Evolutionary conservation across 1,139 yeast species (phyloP).

Genomic region (Hanseniaspora uvarum): DNA sequence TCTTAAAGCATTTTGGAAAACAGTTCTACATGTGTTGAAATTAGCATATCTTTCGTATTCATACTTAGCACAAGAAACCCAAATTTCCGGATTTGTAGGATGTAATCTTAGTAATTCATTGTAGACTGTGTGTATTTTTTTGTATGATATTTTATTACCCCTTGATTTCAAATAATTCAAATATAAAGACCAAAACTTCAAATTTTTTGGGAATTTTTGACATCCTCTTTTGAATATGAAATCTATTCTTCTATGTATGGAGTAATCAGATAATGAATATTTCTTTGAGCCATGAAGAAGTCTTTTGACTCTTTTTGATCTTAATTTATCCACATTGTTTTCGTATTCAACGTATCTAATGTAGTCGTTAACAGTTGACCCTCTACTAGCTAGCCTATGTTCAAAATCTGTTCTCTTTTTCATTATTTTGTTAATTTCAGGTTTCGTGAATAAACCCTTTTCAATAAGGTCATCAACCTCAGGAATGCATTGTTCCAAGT

Average conservation of each 20-base stretch:
- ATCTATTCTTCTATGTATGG: constrained; percentile 70
- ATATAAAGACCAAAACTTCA: constrained; percentile 69
- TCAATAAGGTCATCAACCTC: constrained; percentile 81
- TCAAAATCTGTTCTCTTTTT: constrained; percentile 92
- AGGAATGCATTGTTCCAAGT: constrained; percentile 76
- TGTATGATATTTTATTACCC: constrained; percentile 54
- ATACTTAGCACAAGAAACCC: constrained; percentile 92
- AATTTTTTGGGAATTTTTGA: constrained; percentile 65
- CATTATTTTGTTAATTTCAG: constrained; percentile 78
- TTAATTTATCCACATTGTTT: constrained; percentile 62
- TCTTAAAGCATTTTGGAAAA: constrained; percentile 76
- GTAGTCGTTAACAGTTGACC: constrained; percentile 69
- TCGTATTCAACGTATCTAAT: constrained; percentile 75
- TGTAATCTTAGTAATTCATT: constrained; percentile 72
- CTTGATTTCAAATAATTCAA: constrained; percentile 55
- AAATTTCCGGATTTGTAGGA: constrained; percentile 80
- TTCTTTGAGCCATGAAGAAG: constrained; percentile 43
- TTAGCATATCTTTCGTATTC: constrained; percentile 84
- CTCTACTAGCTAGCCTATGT: constrained; percentile 78
- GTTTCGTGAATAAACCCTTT: constrained; percentile 68
- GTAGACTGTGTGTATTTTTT: constrained; percentile 71
- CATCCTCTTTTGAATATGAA: constrained; percentile 81
- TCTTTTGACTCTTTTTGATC: constrained; percentile 61
- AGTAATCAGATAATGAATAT: constrained; percentile 69
- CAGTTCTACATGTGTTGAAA: constrained; percentile 76